Percentiles rank a stretch among this genome's conserved stretches.
Conservation (phyloP, 495 filamentous ascomycete species). For the Terfezia boudieri region DNA sequence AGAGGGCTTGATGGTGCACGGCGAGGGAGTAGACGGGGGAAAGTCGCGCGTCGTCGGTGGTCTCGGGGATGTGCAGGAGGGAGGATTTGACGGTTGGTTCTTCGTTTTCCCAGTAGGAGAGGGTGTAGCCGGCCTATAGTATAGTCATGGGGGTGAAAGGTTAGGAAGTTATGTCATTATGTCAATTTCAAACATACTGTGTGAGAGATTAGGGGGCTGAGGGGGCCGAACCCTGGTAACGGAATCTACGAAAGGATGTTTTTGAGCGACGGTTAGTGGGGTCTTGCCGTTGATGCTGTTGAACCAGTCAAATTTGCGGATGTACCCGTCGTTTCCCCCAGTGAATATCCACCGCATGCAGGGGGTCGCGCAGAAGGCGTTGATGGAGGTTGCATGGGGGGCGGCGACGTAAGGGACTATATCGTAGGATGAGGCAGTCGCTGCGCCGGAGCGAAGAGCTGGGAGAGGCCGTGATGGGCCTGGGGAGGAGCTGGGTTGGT, state of each 20-base stretch:
- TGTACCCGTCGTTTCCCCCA: constrained; percentile 81
- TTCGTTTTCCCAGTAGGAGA: constrained; percentile 93
- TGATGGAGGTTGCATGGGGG: constrained; percentile 87
- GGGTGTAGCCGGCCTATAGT: constrained; percentile 52
- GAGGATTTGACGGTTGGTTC: constrained; percentile 23
- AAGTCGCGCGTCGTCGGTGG: constrained; percentile 21
- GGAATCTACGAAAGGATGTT: constrained; percentile 92
- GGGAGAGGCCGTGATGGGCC: constrained; percentile 31
- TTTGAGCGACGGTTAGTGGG: constrained; percentile 81
- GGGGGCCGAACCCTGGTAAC: constrained; percentile 35
- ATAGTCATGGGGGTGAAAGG: not conserved
- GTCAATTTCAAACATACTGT: too few species aligned
- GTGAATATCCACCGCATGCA: constrained; percentile 93
- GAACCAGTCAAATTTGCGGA: constrained; percentile 86
- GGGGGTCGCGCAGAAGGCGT: constrained; percentile 71
- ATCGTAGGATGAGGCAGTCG: constrained; percentile 73
- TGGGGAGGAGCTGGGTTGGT: constrained; percentile 25
- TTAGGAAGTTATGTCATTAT: not conserved
- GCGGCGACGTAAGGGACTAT: constrained; percentile 93
- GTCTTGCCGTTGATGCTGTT: constrained; percentile 88
- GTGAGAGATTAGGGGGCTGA: not conserved
- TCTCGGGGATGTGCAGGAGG: constrained; percentile 10
- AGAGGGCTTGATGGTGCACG: constrained; percentile 68
- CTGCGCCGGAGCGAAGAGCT: constrained; percentile 50
- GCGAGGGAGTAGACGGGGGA: constrained; percentile 90